Conservation (phyloP, 306 rosid genomes). For the barrel medic (Medicago truncatula) region DNA sequence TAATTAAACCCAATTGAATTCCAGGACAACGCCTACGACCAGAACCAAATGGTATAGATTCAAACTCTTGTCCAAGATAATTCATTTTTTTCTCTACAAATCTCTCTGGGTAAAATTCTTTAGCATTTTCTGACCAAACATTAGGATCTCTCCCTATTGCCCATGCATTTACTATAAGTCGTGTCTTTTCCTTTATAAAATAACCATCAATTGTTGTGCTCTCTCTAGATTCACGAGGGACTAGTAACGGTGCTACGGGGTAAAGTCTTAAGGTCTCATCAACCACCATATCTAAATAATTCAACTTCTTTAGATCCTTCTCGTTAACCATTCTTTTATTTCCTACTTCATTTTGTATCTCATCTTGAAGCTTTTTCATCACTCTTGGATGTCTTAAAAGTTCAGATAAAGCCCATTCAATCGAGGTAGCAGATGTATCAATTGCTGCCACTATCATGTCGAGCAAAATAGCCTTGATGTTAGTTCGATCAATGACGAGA, state of each 20-base stretch:
- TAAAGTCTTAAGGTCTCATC: conserved; percentile 47
- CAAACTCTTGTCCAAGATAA: neutral
- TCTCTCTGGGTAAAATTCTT: neutral
- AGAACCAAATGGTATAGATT: neutral
- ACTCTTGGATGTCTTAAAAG: neutral
- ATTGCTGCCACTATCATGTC: neutral
- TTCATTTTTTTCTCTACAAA: conserved; percentile 2
- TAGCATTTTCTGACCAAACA: neutral
- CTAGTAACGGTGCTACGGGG: conserved; percentile 19
- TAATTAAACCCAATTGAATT: neutral
- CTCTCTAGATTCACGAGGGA: conserved; percentile 37
- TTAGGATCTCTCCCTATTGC: neutral
- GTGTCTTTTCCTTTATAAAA: neutral
- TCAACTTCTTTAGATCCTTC: neutral
- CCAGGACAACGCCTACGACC: conserved; percentile 1
- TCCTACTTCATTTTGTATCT: neutral
- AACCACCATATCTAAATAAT: conserved; percentile 31
- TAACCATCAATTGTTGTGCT: neutral
- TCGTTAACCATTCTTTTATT: neutral
- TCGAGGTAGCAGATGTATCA: neutral
- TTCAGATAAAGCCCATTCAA: neutral
- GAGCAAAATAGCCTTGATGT: neutral
- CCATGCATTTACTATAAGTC: neutral
- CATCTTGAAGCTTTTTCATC: neutral
- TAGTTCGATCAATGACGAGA: neutral